These are phyloP conservation scores for Corniculantispora saksenae DNA, from an alignment of 2,329 filamentous ascomycete species.

Conservation along the genomic window DNA sequence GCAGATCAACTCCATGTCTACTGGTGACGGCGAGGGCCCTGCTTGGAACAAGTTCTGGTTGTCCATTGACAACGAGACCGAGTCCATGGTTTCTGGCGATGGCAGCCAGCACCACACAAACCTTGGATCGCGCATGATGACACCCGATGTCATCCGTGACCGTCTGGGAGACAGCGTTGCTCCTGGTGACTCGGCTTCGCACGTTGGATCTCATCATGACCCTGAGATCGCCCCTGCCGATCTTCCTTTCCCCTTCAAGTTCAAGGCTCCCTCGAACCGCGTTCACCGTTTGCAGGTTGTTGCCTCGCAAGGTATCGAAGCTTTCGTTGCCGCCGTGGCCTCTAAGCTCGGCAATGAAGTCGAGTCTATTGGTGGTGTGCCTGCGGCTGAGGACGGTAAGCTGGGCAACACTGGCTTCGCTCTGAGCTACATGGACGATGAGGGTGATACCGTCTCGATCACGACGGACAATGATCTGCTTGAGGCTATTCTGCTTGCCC, in stretches of 20 bases:
- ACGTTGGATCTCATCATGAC: slow-evolving; percentile 72
- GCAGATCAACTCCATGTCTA: slow-evolving; percentile 94
- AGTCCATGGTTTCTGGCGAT: slow-evolving; percentile 94
- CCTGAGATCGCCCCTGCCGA: slow-evolving; percentile 65
- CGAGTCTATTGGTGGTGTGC: slow-evolving; percentile 79
- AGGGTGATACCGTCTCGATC: slow-evolving; percentile 94
- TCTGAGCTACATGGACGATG: slow-evolving; percentile 93
- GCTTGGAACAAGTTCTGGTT: slow-evolving; percentile 99
- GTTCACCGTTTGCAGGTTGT: slow-evolving; percentile 89
- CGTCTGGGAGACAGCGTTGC: slow-evolving; percentile 78
- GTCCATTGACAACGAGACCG: slow-evolving; percentile 89
- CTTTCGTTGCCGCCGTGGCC: slow-evolving; percentile 75
- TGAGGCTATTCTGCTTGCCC: slow-evolving; percentile 84
- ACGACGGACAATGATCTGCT: slow-evolving; percentile 92
- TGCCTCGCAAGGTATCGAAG: slow-evolving; percentile 75
- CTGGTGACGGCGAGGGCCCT: slow-evolving; percentile 85
- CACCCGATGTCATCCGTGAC: slow-evolving; percentile 74
- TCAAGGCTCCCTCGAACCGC: slow-evolving; percentile 93
- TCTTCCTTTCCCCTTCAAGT: slow-evolving; percentile 93
- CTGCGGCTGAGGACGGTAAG: slow-evolving; percentile 76
- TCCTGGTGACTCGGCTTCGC: slow-evolving; percentile 92
- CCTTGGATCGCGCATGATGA: slow-evolving; percentile 72
- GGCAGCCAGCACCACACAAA: slow-evolving; percentile 72
- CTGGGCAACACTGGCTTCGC: slow-evolving; percentile 80
- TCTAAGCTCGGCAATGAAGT: slow-evolving; percentile 84